These are phyloP conservation scores for Cyphellophora attinorum DNA, from an alignment of 2,329 filamentous ascomycete genomes.

Conservation along the genomic window DNA sequence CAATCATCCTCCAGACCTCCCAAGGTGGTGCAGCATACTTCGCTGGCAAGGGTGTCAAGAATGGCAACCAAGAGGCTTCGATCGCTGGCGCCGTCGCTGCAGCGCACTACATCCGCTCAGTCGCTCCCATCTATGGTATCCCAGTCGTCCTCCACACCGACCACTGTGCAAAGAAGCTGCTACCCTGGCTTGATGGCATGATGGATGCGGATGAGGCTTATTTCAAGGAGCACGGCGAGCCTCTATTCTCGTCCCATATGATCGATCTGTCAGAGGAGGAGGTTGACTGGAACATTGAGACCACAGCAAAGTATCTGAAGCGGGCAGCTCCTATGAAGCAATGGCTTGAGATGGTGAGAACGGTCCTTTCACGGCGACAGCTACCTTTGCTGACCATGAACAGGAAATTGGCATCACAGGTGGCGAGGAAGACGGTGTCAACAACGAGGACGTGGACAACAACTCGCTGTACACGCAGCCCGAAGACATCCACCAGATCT, in stretches of 20 bases:
- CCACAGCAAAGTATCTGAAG: slow-evolving; percentile 87
- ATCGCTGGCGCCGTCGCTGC: slow-evolving; percentile 80
- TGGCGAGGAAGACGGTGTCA: slow-evolving; percentile 95
- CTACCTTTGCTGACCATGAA: too few relatives aligned
- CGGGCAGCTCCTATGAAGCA: slow-evolving; percentile 94
- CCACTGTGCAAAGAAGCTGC: slow-evolving; percentile 98
- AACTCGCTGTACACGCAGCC: slow-evolving; percentile 95
- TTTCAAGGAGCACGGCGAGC: slow-evolving; percentile 88
- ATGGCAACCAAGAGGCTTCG: slow-evolving; percentile 75
- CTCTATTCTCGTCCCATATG: slow-evolving; percentile 96
- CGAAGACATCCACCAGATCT: slow-evolving; percentile 88
- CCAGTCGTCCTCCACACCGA: slow-evolving; percentile 94
- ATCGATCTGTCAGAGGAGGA: slow-evolving; percentile 92
- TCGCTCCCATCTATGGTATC: slow-evolving; percentile 79
- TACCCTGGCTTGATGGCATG: slow-evolving; percentile 96
- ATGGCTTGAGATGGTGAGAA: slow-evolving; percentile 89
- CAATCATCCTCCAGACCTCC: slow-evolving; percentile 86
- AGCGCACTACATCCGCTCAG: slow-evolving; percentile 83
- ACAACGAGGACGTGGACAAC: slow-evolving; percentile 98
- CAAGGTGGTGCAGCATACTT: slow-evolving; percentile 93
- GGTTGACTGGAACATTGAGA: slow-evolving; percentile 83
- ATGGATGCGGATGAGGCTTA: slow-evolving; percentile 86
- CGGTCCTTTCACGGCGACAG: too few relatives aligned
- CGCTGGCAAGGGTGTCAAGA: slow-evolving; percentile 78
- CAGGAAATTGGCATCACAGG: slow-evolving; percentile 86